phyloP scores from a whole-genome alignment of 2,329 filamentous ascomycete species.

The Camillea tinctor region DNA sequence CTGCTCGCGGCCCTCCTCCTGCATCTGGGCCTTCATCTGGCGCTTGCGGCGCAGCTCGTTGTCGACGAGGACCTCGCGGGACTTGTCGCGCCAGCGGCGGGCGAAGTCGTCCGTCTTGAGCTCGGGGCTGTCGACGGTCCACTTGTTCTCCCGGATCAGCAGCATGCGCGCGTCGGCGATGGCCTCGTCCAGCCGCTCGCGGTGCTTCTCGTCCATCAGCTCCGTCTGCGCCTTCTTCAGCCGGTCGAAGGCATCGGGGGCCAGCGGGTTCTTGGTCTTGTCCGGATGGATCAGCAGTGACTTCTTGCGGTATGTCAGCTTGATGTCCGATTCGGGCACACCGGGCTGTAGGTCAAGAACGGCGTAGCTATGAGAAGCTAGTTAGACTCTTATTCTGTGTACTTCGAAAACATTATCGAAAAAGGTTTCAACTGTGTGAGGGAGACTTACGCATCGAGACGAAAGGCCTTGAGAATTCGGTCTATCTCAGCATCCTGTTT shows the following conservation, averaged over 20 bases:
- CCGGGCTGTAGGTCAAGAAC: conserved; percentile 95
- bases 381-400: background rate
- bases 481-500: conserved; percentile 88
- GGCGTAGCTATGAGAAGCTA: conserved; percentile 63
- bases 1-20: conserved; percentile 91
- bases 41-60: conserved; percentile 82
- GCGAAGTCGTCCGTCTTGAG: conserved; percentile 81
- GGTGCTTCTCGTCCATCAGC: conserved; percentile 91
- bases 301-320: conserved; percentile 89
- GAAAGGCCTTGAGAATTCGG: conserved; percentile 87
- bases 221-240: conserved; percentile 92
- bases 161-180: conserved; percentile 96
- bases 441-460: conserved; percentile 56
- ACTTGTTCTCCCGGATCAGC: conserved; percentile 90
- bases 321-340: conserved; percentile 94
- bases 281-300: conserved; percentile 99
- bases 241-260: conserved; percentile 94
- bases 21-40: conserved; percentile 91
- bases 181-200: conserved; percentile 82
- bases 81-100: conserved; percentile 85
- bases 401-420: background rate
- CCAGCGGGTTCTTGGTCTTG: conserved; percentile 87
- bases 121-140: conserved; percentile 85
- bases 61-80: conserved; percentile 85
- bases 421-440: no score